These are phyloP conservation scores for Monascus purpureus DNA, from an alignment of 495 filamentous ascomycete species.

Conservation along the genomic window DNA sequence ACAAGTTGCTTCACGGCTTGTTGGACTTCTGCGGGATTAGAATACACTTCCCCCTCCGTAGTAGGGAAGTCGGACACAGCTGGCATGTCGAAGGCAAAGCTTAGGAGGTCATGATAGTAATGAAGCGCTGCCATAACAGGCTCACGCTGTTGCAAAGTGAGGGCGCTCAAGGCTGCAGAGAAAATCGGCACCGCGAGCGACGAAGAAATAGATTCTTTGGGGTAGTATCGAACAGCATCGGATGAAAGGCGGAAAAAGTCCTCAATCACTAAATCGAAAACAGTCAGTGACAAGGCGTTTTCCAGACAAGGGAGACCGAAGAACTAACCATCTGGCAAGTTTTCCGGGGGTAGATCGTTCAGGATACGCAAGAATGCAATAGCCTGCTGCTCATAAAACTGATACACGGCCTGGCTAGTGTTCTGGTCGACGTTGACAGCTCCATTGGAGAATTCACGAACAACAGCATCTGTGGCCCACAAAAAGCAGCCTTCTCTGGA, in stretches of 20 bases:
- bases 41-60: slow-evolving; percentile 24
- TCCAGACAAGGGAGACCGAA: neutral
- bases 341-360: slow-evolving; percentile 72
- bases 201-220: slow-evolving; percentile 64
- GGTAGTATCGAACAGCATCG: slow-evolving; percentile 86
- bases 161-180: slow-evolving; percentile 67
- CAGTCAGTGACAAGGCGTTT: neutral
- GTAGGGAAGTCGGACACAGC: slow-evolving; percentile 52
- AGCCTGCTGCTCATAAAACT: slow-evolving; percentile 88
- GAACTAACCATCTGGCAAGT: slow-evolving; percentile 66
- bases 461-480: slow-evolving; percentile 89
- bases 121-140: slow-evolving; percentile 83
- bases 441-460: slow-evolving; percentile 88
- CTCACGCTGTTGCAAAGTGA: slow-evolving; percentile 79
- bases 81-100: slow-evolving; percentile 67
- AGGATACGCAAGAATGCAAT: slow-evolving; percentile 75
- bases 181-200: slow-evolving; percentile 68
- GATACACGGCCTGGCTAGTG: slow-evolving; percentile 83
- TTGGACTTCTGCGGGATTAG: slow-evolving; percentile 50
- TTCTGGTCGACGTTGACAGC: slow-evolving; percentile 64
- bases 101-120: slow-evolving; percentile 85
- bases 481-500: slow-evolving; percentile 93
- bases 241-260: slow-evolving; percentile 91
- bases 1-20: slow-evolving; percentile 59
- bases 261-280: slow-evolving; percentile 61